Percentiles rank a stretch among this genome's conserved stretches.
These are phyloP conservation scores for Cladosporium velox DNA, from an alignment of 2,329 filamentous ascomycete genomes.

Conservation along the genomic window DNA sequence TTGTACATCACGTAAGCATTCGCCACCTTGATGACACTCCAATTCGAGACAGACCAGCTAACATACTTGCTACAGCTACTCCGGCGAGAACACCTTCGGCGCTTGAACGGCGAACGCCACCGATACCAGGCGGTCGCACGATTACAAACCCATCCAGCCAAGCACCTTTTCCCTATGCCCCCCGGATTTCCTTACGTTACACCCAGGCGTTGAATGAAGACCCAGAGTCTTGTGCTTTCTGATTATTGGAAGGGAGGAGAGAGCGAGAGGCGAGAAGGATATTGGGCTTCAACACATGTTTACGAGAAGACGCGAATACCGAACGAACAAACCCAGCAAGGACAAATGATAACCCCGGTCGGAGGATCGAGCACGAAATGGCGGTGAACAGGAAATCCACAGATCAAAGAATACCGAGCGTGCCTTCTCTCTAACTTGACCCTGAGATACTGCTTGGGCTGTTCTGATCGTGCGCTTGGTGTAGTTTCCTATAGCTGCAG, in stretches of 20 bases:
- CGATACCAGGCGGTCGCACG: conserved; percentile 17
- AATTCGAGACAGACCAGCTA: conserved; percentile 24
- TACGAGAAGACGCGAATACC: conserved; percentile 20
- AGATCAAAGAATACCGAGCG: background rate
- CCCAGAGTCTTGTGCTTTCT: conserved; percentile 16
- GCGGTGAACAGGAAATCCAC: conserved; percentile 15
- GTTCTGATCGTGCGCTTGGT: background rate
- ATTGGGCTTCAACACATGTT: conserved; percentile 19
- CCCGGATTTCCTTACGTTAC: conserved; percentile 21
- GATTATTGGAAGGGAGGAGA: conserved; percentile 3
- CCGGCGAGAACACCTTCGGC: conserved; percentile 98
- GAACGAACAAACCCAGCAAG: conserved; percentile 16
- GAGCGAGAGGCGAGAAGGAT: conserved; percentile 1
- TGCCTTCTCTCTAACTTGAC: background rate
- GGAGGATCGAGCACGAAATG: conserved; percentile 16
- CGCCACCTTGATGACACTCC: background rate
- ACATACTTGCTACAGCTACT: conserved; percentile 62
- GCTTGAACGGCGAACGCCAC: conserved; percentile 25
- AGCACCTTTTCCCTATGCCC: conserved; percentile 12
- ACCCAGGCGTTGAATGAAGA: conserved; percentile 18
- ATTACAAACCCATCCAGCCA: conserved; percentile 12
- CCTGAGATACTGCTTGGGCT: background rate
- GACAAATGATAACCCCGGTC: conserved; percentile 11
- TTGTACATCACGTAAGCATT: conserved; percentile 87
- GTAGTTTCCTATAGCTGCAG: conserved; percentile 10